A percentile compares a stretch with the other conserved stretches of the same genome.
These are phyloP conservation scores for Kuraishia capsulata DNA, from an alignment of 805 yeast genomes.

Conservation along the genomic window DNA sequence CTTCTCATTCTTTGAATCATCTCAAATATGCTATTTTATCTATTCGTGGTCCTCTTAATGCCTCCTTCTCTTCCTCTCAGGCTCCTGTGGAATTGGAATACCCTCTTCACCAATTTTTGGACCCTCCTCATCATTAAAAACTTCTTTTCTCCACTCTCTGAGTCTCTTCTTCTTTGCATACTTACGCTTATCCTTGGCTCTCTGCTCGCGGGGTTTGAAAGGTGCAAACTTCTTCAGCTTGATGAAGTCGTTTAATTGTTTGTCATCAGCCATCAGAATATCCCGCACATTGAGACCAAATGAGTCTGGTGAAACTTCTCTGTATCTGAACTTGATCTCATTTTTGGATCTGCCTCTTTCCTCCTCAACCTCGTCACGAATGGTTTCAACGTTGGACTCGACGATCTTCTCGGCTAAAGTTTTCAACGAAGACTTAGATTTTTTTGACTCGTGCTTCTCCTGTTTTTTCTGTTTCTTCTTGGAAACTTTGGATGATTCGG, in stretches of 20 bases:
- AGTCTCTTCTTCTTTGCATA: slow-evolving; percentile 74
- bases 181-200: slow-evolving; percentile 73
- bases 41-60: background rate
- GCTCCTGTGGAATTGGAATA: slow-evolving; percentile 3
- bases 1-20: too few species aligned
- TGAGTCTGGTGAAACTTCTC: slow-evolving; percentile 93
- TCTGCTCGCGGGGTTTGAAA: slow-evolving; percentile 67
- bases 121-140: slow-evolving; percentile 57
- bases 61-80: background rate
- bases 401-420: slow-evolving; percentile 71
- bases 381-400: slow-evolving; percentile 57
- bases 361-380: slow-evolving; percentile 61
- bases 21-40: background rate
- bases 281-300: slow-evolving; percentile 83
- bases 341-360: slow-evolving; percentile 41
- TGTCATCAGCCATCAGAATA: slow-evolving; percentile 83
- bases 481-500: slow-evolving; percentile 27
- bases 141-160: slow-evolving; percentile 83
- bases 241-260: slow-evolving; percentile 71
- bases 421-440: slow-evolving; percentile 48
- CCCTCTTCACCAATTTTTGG: slow-evolving; percentile 26
- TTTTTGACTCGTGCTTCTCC: slow-evolving; percentile 42
- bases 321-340: slow-evolving; percentile 62
- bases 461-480: slow-evolving; percentile 14
- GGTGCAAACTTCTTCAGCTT: slow-evolving; percentile 93